Percentiles rank a stretch among this genome's conserved stretches.
Conservation (phyloP, 257 asterid genomes). For the Fraxinus quadrangulata region DNA sequence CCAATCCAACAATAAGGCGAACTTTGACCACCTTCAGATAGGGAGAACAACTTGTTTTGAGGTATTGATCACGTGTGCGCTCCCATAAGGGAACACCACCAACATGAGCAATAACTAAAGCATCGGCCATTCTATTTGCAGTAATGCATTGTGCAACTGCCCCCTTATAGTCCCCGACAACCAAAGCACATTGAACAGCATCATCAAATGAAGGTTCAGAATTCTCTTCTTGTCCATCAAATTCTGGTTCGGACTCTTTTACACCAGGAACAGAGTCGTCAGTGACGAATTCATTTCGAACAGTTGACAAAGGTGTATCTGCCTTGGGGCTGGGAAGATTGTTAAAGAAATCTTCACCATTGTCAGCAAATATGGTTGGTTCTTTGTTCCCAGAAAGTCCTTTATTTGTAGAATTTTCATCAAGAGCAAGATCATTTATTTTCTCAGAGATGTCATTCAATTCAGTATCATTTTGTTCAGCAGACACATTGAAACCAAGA, state of each 20-base stretch:
- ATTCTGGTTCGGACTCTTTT: slow-evolving; percentile 54
- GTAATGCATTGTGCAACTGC: slow-evolving; percentile 90
- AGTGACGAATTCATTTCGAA: slow-evolving; percentile 48
- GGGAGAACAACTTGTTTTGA: slow-evolving; percentile 71
- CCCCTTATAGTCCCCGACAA: slow-evolving; percentile 89
- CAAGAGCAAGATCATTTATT: slow-evolving; percentile 60
- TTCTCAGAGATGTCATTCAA: slow-evolving; percentile 61
- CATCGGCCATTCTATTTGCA: slow-evolving; percentile 87
- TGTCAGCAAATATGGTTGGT: slow-evolving; percentile 56
- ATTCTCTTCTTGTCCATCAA: slow-evolving; percentile 53
- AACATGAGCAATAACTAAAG: slow-evolving; percentile 91
- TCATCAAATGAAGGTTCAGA: slow-evolving; percentile 87
- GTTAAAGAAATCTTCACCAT: slow-evolving; percentile 92
- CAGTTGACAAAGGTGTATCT: slow-evolving; percentile 69
- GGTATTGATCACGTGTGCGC: slow-evolving; percentile 81
- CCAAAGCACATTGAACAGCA: slow-evolving; percentile 86
- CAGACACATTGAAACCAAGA: slow-evolving; percentile 78
- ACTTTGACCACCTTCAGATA: slow-evolving; percentile 68
- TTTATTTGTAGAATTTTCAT: slow-evolving; percentile 45
- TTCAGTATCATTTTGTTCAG: slow-evolving; percentile 50
- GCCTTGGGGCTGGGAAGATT: slow-evolving; percentile 91
- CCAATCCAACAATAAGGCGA: slow-evolving; percentile 19
- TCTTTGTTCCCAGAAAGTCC: slow-evolving; percentile 48
- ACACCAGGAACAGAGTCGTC: slow-evolving; percentile 38
- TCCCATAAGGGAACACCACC: slow-evolving; percentile 88